Base-by-base conservation (phyloP, 1,139 yeast species). In the Debaryomyces coudertii region DNA sequence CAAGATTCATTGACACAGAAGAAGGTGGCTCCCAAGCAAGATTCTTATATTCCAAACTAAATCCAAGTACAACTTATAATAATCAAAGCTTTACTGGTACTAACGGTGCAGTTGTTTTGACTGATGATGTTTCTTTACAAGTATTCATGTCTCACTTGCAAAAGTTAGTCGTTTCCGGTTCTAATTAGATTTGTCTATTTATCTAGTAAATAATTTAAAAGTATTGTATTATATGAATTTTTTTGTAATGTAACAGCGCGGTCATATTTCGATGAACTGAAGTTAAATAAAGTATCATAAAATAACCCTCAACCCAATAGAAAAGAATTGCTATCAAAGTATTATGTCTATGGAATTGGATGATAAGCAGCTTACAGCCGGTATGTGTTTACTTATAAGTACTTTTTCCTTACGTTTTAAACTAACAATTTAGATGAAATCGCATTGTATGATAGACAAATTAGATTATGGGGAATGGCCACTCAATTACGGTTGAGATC, bases 21-120 rank as follows among this genome's bases (percentile, higher is more conserved):
- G 97, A 90, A 58, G 97, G 98, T 61, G 97, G 97, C 44, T 90
- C 97, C 24, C 99, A 93, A 73, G 98, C 98, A 2, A 85, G 99
- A 73, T 93, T 93, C 79, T 79, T 93, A 69, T 83, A 90, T 64
- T 89, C 97, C 42, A 92, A 90, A 71, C 82, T 93, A 67, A 93
- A 93, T 67, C 98, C 99, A 41, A 86, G 96, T 42, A 89, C 89
- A 53, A 86, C 93, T 36, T 88, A 87, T 67, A 85, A 80, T 61
- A 76, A 77, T 49, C 73, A 78, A 53, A 86, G 82, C 56, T 68
- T 76, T 47, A 75, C 76, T 43, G 68, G 70, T 41, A 70, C 76
- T 46, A 75, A 79, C 43, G 83, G 80, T 44, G 90, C 95, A 14
- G 90, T 90, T 57, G 97, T 92, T 39, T 82, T 92, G 63, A 92